phyloP scores from a whole-genome alignment of 371 early-diverging fungal species.

The Gilbertella persicaria region DNA sequence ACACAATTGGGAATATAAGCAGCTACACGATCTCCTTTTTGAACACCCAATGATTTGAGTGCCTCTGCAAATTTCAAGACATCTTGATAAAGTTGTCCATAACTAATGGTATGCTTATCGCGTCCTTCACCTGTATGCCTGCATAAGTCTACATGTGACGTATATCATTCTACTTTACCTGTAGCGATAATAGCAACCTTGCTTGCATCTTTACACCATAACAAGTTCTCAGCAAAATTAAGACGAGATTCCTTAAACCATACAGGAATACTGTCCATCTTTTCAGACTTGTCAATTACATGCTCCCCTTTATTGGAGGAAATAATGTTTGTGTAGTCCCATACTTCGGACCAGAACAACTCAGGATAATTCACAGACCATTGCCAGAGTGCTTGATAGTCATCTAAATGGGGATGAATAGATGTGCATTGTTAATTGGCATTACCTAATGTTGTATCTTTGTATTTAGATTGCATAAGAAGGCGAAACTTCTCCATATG shows the following conservation, averaged over 20 bases:
- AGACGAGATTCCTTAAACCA: conserved; percentile 89
- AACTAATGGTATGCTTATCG: conserved; percentile 56
- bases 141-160: background rate
- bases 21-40: conserved; percentile 88
- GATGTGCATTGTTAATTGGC: background rate
- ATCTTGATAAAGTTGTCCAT: conserved; percentile 71
- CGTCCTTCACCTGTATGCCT: conserved; percentile 53
- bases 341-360: conserved; percentile 88
- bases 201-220: conserved; percentile 65
- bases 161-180: conserved; percentile 34
- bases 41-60: conserved; percentile 70
- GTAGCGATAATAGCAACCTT: conserved; percentile 77
- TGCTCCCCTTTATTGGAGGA: conserved; percentile 45
- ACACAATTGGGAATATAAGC: conserved; percentile 92
- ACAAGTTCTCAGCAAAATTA: conserved; percentile 92
- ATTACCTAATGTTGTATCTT: conserved; percentile 49
- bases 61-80: conserved; percentile 79
- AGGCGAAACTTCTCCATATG: conserved; percentile 71
- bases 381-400: conserved; percentile 73
- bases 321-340: conserved; percentile 80
- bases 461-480: conserved; percentile 64
- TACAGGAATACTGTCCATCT: conserved; percentile 84
- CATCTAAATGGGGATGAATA: conserved; percentile 27
- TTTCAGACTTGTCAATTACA: conserved; percentile 64
- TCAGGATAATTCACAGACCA: conserved; percentile 80